Percentiles rank a stretch among this genome's conserved stretches.
phyloP scores from a whole-genome alignment of 2,329 filamentous ascomycete species.

The Xylaria sp. region DNA sequence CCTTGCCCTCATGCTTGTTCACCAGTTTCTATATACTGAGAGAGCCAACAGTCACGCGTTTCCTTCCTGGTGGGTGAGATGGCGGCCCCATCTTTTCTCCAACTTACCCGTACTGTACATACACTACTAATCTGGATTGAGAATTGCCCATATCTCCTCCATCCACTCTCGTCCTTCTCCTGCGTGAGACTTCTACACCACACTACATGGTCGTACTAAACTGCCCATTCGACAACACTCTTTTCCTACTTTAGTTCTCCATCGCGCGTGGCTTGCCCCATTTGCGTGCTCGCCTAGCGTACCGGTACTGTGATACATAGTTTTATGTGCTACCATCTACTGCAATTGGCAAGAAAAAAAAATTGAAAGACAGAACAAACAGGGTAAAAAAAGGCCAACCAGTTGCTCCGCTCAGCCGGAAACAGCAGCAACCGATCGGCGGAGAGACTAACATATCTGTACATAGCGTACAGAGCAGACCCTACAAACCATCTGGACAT shows the following conservation, averaged over 20 bases:
- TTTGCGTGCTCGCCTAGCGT: constrained; percentile 1
- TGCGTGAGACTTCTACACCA: neutral
- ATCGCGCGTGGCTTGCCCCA: constrained; percentile 20
- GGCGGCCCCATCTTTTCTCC: constrained; percentile 36
- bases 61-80: constrained; percentile 28
- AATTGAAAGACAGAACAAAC: neutral
- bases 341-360: constrained; percentile 1
- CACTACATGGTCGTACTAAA: neutral
- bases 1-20: constrained; percentile 20
- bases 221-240: neutral
- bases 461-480: neutral
- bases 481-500: too few relatives aligned
- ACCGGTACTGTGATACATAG: constrained; percentile 13
- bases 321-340: neutral
- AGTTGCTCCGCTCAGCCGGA: constrained; percentile 31
- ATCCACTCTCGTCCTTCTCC: neutral
- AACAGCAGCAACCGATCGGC: constrained; percentile 22
- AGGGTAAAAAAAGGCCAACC: constrained; percentile 6
- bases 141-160: neutral
- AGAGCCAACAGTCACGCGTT: constrained; percentile 6
- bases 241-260: constrained; percentile 13
- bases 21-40: neutral
- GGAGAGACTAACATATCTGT: constrained; percentile 14
- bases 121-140: neutral
- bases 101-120: constrained; percentile 18